These are phyloP conservation scores for Chytriomyces sp. DNA, from an alignment of 192 early-diverging fungal species.

Conservation along the genomic window DNA sequence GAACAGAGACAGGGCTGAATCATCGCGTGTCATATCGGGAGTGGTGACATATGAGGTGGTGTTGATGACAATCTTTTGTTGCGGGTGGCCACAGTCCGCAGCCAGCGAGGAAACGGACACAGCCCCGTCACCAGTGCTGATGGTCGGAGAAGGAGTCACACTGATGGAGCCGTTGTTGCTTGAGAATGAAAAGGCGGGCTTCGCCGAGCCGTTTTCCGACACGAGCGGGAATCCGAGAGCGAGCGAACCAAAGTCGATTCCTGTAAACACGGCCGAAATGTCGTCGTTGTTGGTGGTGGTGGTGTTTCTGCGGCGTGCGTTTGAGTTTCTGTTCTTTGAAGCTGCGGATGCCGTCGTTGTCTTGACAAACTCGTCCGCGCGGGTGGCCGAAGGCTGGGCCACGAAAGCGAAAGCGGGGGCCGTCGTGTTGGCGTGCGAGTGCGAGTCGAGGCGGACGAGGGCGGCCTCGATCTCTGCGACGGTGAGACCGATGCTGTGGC, in stretches of 20 bases:
- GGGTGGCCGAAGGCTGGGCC: background rate
- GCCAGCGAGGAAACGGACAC: background rate
- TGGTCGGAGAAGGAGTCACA: too few relatives aligned
- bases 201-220: too few relatives aligned
- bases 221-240: too few relatives aligned
- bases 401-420: conserved; percentile 3
- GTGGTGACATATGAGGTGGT: too few relatives aligned
- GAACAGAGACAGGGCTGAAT: too few relatives aligned
- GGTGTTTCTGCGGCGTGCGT: background rate
- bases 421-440: background rate
- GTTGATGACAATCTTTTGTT: too few relatives aligned
- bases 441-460: background rate
- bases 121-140: background rate
- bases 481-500: background rate
- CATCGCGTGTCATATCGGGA: too few relatives aligned
- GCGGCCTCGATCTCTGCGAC: background rate
- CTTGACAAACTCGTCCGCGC: background rate
- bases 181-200: too few relatives aligned
- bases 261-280: background rate
- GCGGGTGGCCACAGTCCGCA: background rate
- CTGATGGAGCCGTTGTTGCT: too few relatives aligned
- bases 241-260: background rate
- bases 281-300: background rate
- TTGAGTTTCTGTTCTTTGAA: background rate
- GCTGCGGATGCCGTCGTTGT: background rate